Conservation (phyloP, 148 eudicot genomes). For the Rhododendron williamsianum region DNA sequence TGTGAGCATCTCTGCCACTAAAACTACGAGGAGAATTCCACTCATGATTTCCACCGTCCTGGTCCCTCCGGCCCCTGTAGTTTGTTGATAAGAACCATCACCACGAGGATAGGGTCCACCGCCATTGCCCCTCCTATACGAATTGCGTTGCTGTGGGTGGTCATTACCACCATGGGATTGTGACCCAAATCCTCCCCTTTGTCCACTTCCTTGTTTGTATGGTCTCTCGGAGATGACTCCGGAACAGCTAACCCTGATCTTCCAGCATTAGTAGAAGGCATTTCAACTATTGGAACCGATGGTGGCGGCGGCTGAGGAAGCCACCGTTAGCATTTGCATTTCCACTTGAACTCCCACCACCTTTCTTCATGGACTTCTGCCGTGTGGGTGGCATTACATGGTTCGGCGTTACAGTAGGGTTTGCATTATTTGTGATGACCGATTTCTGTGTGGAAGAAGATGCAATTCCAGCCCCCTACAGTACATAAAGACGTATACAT, state of each 20-base stretch:
- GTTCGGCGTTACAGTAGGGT: conserved; percentile 34
- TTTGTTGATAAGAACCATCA: conserved; percentile 62
- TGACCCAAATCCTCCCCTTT: conserved; percentile 37
- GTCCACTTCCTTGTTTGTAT: conserved; percentile 44
- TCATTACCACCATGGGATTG: conserved; percentile 45
- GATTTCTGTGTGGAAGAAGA: conserved; percentile 39
- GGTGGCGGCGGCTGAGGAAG: conserved; percentile 38
- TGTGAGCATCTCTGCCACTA: conserved; percentile 52
- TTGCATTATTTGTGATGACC: conserved; percentile 24
- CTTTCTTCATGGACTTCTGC: conserved; percentile 60
- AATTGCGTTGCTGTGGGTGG: conserved; percentile 47
- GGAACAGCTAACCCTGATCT: conserved; percentile 36
- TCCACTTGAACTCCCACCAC: conserved; percentile 47
- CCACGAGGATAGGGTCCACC: conserved; percentile 63
- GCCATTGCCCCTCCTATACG: conserved; percentile 53
- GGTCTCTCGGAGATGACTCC: conserved; percentile 47
- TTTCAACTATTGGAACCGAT: conserved; percentile 29
- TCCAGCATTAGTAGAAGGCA: conserved; percentile 26
- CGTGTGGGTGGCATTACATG: conserved; percentile 42
- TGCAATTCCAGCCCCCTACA: conserved; percentile 42
- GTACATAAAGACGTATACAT: conserved; percentile 3
- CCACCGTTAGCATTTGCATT: conserved; percentile 51
- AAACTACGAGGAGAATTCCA: conserved; percentile 57
- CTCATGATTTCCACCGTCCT: conserved; percentile 62
- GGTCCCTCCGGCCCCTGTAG: conserved; percentile 58